Percentiles rank a stretch among this genome's conserved stretches.
Evolutionary conservation across 345 rosid species (phyloP).

Genomic region (Dipteronia dyeriana): DNA sequence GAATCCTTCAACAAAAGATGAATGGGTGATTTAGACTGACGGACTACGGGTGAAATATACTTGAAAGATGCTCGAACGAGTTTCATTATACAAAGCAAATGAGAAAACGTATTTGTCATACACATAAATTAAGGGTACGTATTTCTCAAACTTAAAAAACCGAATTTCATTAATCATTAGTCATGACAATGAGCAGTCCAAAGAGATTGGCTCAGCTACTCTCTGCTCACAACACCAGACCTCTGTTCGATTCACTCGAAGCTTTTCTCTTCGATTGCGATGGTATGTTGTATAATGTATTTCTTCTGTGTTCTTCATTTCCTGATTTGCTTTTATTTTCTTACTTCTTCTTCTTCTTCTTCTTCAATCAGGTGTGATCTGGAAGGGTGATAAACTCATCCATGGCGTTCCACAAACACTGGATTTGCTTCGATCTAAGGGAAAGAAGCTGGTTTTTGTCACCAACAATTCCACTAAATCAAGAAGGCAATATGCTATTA

Average conservation of each 20-base stretch:
- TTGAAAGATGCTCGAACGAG: no score
- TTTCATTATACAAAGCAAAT: no score
- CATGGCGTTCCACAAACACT: conserved; percentile 68
- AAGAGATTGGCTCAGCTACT: conserved; percentile 39
- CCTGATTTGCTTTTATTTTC: background rate
- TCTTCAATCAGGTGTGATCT: conserved; percentile 68
- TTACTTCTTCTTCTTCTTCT: no score
- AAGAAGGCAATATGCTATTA: conserved; percentile 65
- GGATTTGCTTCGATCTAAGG: conserved; percentile 79
- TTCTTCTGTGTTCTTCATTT: background rate
- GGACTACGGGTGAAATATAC: no score
- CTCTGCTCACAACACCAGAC: conserved; percentile 32
- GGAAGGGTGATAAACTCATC: conserved; percentile 85
- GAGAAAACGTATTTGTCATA: no score
- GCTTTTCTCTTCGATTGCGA: conserved; percentile 80
- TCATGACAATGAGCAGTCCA: background rate
- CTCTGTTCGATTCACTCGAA: conserved; percentile 60
- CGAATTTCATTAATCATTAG: no score
- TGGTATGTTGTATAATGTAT: conserved; percentile 33
- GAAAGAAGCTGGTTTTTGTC: conserved; percentile 82
- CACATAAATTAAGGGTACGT: no score
- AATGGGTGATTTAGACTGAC: no score
- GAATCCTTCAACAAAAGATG: no score
- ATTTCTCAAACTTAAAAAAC: no score
- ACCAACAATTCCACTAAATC: conserved; percentile 86